Evolutionary conservation across 495 filamentous ascomycete genomes (phyloP).

Genomic region (Aspergillus ostianus): DNA sequence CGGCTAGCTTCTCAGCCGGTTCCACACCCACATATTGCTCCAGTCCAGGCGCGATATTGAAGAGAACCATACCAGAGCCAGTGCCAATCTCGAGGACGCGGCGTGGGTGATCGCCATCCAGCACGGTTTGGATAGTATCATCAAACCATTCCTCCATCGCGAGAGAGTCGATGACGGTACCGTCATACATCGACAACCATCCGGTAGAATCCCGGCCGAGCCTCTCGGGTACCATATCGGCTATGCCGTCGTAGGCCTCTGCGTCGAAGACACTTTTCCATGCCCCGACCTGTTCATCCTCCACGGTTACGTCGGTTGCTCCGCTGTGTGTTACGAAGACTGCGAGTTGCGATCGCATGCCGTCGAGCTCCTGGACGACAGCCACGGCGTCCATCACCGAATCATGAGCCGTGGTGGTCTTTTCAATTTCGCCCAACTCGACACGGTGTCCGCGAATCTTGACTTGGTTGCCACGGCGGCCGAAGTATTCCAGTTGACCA

Average conservation of each 20-base stretch:
- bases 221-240: too few species aligned
- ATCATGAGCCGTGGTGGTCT: too few species aligned
- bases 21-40: slow-evolving; percentile 3
- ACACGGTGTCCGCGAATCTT: not conserved
- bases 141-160: slow-evolving; percentile 7
- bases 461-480: not conserved
- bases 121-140: not conserved
- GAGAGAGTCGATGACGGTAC: not conserved
- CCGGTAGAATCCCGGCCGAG: slow-evolving; percentile 1
- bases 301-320: too few species aligned
- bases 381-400: too few species aligned
- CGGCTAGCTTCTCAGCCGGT: not conserved
- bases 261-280: too few species aligned
- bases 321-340: too few species aligned
- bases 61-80: slow-evolving; percentile 4
- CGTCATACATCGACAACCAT: slow-evolving; percentile 9
- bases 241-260: too few species aligned
- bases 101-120: not conserved
- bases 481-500: not conserved
- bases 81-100: slow-evolving; percentile 4
- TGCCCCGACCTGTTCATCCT: too few species aligned
- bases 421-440: not conserved
- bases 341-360: too few species aligned
- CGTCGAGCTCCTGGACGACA: too few species aligned
- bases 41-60: not conserved